Conservation (phyloP, 2,329 filamentous ascomycete species). For the Neonectria neomacrospora region DNA sequence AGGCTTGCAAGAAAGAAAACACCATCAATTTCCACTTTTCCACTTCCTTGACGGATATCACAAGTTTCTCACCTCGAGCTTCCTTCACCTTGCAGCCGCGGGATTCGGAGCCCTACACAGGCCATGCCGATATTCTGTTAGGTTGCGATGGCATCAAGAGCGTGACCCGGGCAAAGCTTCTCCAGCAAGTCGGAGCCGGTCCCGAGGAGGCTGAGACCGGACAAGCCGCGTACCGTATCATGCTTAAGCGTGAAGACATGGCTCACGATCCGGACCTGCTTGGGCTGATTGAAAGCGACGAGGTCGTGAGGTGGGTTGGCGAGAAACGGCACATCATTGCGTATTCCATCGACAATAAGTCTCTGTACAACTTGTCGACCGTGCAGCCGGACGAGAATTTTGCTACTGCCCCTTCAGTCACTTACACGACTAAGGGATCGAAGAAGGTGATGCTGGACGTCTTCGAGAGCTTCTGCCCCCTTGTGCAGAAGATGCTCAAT, state of each 20-base stretch:
- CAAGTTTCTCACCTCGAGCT: constrained; percentile 37
- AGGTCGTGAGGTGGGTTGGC: constrained; percentile 73
- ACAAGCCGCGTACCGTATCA: constrained; percentile 65
- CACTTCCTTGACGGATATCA: constrained; percentile 41
- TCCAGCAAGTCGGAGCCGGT: constrained; percentile 61
- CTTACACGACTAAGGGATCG: constrained; percentile 71
- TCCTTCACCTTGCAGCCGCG: constrained; percentile 37
- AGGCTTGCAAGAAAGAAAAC: constrained; percentile 72
- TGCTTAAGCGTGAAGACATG: constrained; percentile 68
- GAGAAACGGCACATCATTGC: constrained; percentile 74
- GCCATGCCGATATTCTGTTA: constrained; percentile 60
- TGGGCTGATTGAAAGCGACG: constrained; percentile 65
- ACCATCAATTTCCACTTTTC: constrained; percentile 75
- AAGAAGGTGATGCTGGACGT: constrained; percentile 70
- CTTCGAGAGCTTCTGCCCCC: constrained; percentile 70
- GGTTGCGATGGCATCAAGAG: constrained; percentile 67
- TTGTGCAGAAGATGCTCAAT: constrained; percentile 68
- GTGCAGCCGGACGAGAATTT: constrained; percentile 70
- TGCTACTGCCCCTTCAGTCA: constrained; percentile 57
- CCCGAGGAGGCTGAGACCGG: constrained; percentile 60
- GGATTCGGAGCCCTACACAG: constrained; percentile 27
- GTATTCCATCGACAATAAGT: constrained; percentile 71
- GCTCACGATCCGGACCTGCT: constrained; percentile 73
- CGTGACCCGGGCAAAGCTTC: constrained; percentile 59
- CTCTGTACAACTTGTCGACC: constrained; percentile 74